Conservation (phyloP, 164 flowering plant species). For the Vitis amurensis region DNA sequence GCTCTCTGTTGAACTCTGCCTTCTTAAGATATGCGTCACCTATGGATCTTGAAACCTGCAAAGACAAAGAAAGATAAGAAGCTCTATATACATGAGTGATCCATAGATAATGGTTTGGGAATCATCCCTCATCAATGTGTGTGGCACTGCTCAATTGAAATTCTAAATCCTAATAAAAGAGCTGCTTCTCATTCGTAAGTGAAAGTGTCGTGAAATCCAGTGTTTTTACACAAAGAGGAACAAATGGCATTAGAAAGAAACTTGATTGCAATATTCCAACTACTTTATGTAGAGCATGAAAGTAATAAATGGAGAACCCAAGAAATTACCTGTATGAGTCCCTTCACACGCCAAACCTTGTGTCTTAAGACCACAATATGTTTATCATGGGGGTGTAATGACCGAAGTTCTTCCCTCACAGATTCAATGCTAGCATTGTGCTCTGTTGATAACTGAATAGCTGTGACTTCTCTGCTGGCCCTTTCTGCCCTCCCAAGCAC, state of each 20-base stretch:
- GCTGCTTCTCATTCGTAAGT: no score
- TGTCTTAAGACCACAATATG: slow-evolving; percentile 57
- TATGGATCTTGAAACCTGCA: slow-evolving; percentile 62
- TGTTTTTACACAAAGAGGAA: no score
- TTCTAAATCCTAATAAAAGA: no score
- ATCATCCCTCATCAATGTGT: no score
- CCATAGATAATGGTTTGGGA: neutral
- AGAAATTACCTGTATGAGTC: slow-evolving; percentile 60
- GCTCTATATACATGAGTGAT: neutral
- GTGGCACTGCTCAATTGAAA: no score
- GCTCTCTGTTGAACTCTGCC: slow-evolving; percentile 62
- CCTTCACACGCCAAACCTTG: slow-evolving; percentile 76
- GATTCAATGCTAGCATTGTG: slow-evolving; percentile 59
- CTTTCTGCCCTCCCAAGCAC: slow-evolving; percentile 48
- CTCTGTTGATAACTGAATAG: slow-evolving; percentile 60
- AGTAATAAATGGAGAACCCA: neutral
- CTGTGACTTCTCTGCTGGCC: slow-evolving; percentile 24
- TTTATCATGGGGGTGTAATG: slow-evolving; percentile 59
- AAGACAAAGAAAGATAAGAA: neutral
- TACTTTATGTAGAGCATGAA: no score
- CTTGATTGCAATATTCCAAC: no score
- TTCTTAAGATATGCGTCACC: slow-evolving; percentile 70
- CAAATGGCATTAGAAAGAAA: no score
- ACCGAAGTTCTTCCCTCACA: slow-evolving; percentile 57
- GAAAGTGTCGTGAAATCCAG: no score